A percentile compares a stretch with the other conserved stretches of the same genome.
Evolutionary conservation across 768 basidiomycete species (phyloP).

Genomic region (Suillus spraguei): DNA sequence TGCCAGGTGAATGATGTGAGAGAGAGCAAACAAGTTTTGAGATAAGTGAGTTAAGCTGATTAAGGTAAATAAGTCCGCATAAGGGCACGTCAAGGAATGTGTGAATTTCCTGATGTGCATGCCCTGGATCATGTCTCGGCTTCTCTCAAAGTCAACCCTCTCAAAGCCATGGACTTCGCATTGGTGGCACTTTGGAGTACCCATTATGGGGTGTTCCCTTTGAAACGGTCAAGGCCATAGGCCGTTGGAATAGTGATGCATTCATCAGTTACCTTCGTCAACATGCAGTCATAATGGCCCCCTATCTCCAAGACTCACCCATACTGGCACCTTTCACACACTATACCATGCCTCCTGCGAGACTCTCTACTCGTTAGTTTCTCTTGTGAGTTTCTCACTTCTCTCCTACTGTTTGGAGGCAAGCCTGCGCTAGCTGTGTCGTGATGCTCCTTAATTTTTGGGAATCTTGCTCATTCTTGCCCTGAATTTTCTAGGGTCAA

Average conservation of each 20-base stretch:
- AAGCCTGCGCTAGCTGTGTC: not conserved
- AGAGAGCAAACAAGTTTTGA: too few relatives aligned
- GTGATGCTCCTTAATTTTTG: not conserved
- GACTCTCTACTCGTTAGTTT: too few relatives aligned
- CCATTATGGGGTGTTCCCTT: slow-evolving; percentile 31
- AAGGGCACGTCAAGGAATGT: too few relatives aligned
- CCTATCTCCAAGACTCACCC: slow-evolving; percentile 27
- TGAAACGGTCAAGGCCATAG: slow-evolving; percentile 34
- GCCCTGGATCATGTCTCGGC: too few relatives aligned
- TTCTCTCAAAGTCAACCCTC: too few relatives aligned
- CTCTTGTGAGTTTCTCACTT: too few relatives aligned
- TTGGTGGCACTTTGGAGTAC: slow-evolving; percentile 31
- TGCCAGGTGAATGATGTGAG: too few relatives aligned
- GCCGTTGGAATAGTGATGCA: slow-evolving; percentile 35
- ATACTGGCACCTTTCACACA: not conserved
- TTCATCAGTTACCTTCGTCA: slow-evolving; percentile 32
- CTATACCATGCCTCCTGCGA: slow-evolving; percentile 17
- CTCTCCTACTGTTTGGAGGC: not conserved
- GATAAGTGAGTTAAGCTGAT: too few relatives aligned
- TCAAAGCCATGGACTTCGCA: slow-evolving; percentile 30
- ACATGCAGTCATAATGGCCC: slow-evolving; percentile 30
- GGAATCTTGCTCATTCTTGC: not conserved
- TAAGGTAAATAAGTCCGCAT: too few relatives aligned
- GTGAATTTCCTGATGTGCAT: too few relatives aligned
- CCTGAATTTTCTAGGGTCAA: not conserved